Evolutionary conservation across 768 basidiomycete genomes (phyloP), one percentile per base, ranked within the genome.

Genomic region (Polyporus arcularius): DNA sequence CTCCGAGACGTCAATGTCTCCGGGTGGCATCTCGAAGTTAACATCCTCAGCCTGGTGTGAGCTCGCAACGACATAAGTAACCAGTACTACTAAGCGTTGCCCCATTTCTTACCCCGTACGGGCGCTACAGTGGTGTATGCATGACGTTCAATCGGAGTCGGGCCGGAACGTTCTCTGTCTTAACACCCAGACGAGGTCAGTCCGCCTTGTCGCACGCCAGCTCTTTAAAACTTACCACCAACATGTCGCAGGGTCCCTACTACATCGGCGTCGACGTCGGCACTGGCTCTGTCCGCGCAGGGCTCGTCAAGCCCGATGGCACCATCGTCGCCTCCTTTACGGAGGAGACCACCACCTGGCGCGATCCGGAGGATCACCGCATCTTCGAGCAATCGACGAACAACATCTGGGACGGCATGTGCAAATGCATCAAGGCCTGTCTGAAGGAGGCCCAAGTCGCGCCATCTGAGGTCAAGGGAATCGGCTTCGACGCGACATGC

Each of bases 401-500:
- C 26, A 85, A 98, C 69, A 96, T 97, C 75, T 96, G 94, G 96
- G 72, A 76, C 8, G 80, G 82, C 53, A 87, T 94, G 58, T 82
- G 83, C 45, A 75, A 72, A 55, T 83, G 85, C 35, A 79, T 91
- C 60, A 84, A 79, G 67, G 80, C 80, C 4, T 88, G 92, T 53
- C 75, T 98, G 28, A 62, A 78, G 9, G 75, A 80, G 32, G 80
- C 89, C 0, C 76, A 81, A 3, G 73, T 92, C 31, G 65, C 80
- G 32, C 82, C 89, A 10, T 71, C 76, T 3, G 74, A 79, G 4
- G 87, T 99, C 58, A 92, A 90, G 68, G 97, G 97, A 0, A 68
- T 98, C 47, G 94, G 95, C 14, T 95, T 96, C 73, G 96, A 98
- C 73, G 96, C 96, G 49, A 99, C 97, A 0, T 99, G 97, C 75